Percentiles rank a stretch among this genome's conserved stretches.
Conservation (phyloP, 352 stramenopile species). For the Globisporangium rhizosaccharum region DNA sequence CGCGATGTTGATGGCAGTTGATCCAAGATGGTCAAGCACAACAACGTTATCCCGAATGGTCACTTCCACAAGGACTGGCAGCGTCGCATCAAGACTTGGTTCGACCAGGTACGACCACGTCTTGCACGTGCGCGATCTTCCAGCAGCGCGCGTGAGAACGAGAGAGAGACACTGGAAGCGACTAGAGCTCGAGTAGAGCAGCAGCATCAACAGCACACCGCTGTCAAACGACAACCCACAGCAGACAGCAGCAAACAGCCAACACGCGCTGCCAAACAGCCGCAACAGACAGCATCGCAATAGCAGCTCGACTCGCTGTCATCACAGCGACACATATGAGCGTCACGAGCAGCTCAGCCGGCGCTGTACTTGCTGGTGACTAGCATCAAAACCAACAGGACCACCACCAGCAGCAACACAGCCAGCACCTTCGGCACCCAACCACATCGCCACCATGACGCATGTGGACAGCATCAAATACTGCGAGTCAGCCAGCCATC, state of each 20-base stretch:
- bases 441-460: too few species aligned
- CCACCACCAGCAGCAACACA: too few species aligned
- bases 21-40: constrained; percentile 98
- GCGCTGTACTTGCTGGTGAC: too few species aligned
- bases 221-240: not conserved
- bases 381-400: too few species aligned
- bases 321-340: not conserved
- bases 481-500: not conserved
- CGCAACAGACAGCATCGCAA: not conserved
- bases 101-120: constrained; percentile 85
- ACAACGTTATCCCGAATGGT: constrained; percentile 99
- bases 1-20: constrained; percentile 24
- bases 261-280: not conserved
- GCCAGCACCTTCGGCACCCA: too few species aligned
- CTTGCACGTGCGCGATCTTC: not conserved
- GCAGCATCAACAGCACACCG: not conserved
- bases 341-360: too few species aligned
- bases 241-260: not conserved
- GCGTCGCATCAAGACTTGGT: constrained; percentile 95
- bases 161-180: not conserved
- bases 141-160: not conserved
- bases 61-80: constrained; percentile 99
- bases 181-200: not conserved
- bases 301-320: not conserved
- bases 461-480: too few species aligned